Evolutionary conservation across 2,329 filamentous ascomycete species (phyloP).

Genomic region (Hirsutella rhossiliensis): DNA sequence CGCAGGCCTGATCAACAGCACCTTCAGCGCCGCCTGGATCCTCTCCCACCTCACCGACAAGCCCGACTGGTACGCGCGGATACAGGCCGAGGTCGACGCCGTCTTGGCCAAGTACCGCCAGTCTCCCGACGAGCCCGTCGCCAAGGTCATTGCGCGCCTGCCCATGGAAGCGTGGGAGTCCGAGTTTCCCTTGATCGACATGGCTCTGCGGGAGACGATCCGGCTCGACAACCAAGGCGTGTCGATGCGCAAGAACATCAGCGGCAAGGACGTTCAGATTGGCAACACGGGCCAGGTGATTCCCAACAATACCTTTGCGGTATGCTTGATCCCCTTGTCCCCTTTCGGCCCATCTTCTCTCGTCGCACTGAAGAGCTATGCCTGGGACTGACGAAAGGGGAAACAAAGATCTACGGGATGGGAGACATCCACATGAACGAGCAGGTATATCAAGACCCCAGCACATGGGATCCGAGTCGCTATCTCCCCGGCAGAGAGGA

Average conservation of each 20-base stretch:
- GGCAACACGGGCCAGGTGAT: constrained; percentile 34
- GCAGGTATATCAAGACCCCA: constrained; percentile 33
- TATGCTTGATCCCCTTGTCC: constrained; percentile 2
- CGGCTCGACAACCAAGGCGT: constrained; percentile 34
- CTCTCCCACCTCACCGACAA: constrained; percentile 35
- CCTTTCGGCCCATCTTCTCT: too few species aligned
- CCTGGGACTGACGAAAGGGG: neutral
- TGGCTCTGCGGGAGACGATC: constrained; percentile 41
- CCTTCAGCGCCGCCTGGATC: constrained; percentile 41
- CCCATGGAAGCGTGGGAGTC: constrained; percentile 41
- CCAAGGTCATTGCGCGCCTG: constrained; percentile 28
- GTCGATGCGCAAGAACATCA: constrained; percentile 38
- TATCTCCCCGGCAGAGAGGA: constrained; percentile 34
- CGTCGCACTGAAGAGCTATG: too few species aligned
- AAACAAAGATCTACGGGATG: constrained; percentile 22
- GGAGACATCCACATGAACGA: constrained; percentile 38
- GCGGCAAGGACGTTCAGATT: constrained; percentile 29
- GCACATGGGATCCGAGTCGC: constrained; percentile 35
- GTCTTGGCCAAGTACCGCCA: constrained; percentile 29
- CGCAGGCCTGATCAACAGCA: constrained; percentile 44
- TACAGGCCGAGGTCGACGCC: constrained; percentile 33
- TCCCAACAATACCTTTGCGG: constrained; percentile 32
- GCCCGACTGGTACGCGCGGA: constrained; percentile 30
- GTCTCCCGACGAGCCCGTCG: constrained; percentile 13
- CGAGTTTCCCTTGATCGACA: constrained; percentile 38